phyloP scores from a whole-genome alignment of 2,329 filamentous ascomycete genomes.

The Lomentospora prolificans region DNA sequence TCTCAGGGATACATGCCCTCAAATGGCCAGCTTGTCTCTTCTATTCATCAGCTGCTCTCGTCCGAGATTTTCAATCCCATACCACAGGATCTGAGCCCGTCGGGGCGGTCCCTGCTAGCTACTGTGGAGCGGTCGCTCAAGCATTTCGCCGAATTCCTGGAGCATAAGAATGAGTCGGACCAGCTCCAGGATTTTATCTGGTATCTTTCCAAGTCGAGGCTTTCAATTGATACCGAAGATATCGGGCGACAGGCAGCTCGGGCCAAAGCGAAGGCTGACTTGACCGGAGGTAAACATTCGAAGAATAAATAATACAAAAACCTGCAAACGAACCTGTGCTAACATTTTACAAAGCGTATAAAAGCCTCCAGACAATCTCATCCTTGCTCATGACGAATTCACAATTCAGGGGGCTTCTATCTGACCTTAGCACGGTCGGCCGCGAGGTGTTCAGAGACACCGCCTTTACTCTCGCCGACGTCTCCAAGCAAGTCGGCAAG shows the following conservation, averaged over 20 bases:
- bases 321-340: no score
- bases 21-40: conserved; percentile 71
- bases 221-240: conserved; percentile 58
- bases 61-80: conserved; percentile 39
- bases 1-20: conserved; percentile 85
- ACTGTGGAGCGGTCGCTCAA: conserved; percentile 65
- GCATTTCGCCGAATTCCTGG: conserved; percentile 71
- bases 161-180: conserved; percentile 73
- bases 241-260: conserved; percentile 47
- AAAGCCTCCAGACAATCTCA: conserved; percentile 73
- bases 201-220: conserved; percentile 66
- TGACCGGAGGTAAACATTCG: conserved; percentile 23
- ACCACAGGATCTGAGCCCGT: conserved; percentile 59
- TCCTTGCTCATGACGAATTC: conserved; percentile 81
- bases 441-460: conserved; percentile 82
- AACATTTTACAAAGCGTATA: conserved; percentile 45
- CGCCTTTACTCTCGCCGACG: conserved; percentile 66
- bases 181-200: conserved; percentile 89
- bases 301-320: no score
- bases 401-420: conserved; percentile 79
- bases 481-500: conserved; percentile 64
- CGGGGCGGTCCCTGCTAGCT: conserved; percentile 63
- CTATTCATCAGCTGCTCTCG: conserved; percentile 68
- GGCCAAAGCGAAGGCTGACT: conserved; percentile 60
- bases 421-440: conserved; percentile 68